Base-by-base conservation (phyloP, 305 asterid species). In the Lippia alba region DNA sequence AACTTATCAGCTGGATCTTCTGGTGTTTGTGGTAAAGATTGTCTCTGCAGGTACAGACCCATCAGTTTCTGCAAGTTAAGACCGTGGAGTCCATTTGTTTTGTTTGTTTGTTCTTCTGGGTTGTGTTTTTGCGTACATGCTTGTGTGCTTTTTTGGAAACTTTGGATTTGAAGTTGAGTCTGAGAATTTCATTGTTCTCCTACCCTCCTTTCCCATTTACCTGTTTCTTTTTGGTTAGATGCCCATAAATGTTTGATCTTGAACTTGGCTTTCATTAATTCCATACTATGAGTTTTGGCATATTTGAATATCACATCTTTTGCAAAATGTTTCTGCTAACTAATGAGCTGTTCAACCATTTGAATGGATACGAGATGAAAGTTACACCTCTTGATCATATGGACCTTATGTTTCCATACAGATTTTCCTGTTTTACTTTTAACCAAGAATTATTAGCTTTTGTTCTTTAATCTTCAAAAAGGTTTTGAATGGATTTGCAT, bases 1-100 rank as follows among this genome's bases (percentile, higher is more conserved):
- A 80, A 84, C 82, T 81, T 90, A 32, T 61, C 87, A 7, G 53
- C 83, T 63, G 98, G 84, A 76, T 78, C 96, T 72, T 79, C 94
- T 45, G 92, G 81, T 45, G 91, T 82, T 60, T 94, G 99, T 81
- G 91, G 84, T 72, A 82, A 79, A 82, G 94, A 92, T 85, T 91
- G 99, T 87, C 92, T 81, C 54, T 94, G 98, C 83, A 77, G 98
- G 99, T 94, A 79, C 77, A 89, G 74, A 67, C 32, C 24, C 62
- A 71, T 53, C 69, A 54, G 30, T 61, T 56, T 62, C 30, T 71
- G 61, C 60, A 39, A 55, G 57, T 69, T 64, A 34, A 69, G 58
- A 74, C 51, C 55, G 44, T 67, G 61, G 30, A 76, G 44, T 15
- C 54, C 64, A 54, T 64, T 64, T 66, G 32, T 16, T 11, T 15